phyloP scores from a whole-genome alignment of 805 yeast genomes.

The Metschnikowia kunwiensis region DNA sequence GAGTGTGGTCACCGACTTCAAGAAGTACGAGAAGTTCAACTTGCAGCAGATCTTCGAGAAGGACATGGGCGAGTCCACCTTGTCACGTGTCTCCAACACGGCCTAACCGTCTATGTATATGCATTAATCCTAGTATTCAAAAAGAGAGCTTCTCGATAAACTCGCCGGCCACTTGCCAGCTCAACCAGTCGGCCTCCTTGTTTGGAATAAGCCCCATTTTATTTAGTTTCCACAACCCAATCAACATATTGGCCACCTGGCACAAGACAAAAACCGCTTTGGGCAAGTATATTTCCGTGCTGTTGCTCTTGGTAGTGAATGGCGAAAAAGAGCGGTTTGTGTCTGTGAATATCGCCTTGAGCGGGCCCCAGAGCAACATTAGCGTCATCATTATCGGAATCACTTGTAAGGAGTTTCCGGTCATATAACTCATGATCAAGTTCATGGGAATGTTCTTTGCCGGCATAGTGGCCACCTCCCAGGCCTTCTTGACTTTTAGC shows the following conservation, averaged over 20 bases:
- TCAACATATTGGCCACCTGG: slow-evolving; percentile 54
- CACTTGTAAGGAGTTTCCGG: slow-evolving; percentile 85
- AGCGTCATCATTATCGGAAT: slow-evolving; percentile 89
- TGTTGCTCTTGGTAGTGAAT: slow-evolving; percentile 39
- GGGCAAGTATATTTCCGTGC: slow-evolving; percentile 34
- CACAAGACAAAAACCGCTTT: slow-evolving; percentile 47
- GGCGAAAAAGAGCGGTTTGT: slow-evolving; percentile 55
- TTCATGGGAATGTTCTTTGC: slow-evolving; percentile 88
- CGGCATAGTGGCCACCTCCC: slow-evolving; percentile 83
- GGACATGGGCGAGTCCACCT: slow-evolving; percentile 21
- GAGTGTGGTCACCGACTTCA: slow-evolving; percentile 71
- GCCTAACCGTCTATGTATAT: not conserved
- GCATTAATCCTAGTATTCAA: not conserved
- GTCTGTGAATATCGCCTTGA: slow-evolving; percentile 61
- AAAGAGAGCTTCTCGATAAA: slow-evolving; percentile 10
- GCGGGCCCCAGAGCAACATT: slow-evolving; percentile 75
- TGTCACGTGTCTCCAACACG: slow-evolving; percentile 15
- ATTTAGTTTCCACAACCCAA: slow-evolving; percentile 83
- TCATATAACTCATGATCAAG: slow-evolving; percentile 84
- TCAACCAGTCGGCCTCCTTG: slow-evolving; percentile 84
- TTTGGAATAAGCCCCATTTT: slow-evolving; percentile 90
- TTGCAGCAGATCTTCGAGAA: slow-evolving; percentile 74
- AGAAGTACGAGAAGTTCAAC: slow-evolving; percentile 64
- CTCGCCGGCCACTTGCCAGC: slow-evolving; percentile 59
- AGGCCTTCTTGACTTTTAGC: slow-evolving; percentile 61